These are phyloP conservation scores for Xylaria sp. DNA, from an alignment of 2,329 filamentous ascomycete genomes.

Conservation along the genomic window DNA sequence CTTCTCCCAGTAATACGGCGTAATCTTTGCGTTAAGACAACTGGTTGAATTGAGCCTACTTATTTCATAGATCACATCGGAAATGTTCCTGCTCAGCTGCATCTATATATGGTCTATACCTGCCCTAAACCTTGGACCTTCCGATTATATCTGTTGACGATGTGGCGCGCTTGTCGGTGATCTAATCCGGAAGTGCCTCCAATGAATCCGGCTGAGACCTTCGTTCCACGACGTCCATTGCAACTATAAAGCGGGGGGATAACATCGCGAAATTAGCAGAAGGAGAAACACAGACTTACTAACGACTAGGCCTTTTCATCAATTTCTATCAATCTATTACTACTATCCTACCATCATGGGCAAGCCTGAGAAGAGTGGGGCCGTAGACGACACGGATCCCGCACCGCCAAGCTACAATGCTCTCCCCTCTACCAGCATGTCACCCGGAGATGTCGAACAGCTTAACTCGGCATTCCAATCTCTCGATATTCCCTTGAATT, in stretches of 20 bases:
- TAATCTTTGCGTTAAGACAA: not conserved
- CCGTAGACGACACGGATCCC: conserved; percentile 9
- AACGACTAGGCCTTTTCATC: not conserved
- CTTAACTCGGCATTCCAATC: conserved; percentile 52
- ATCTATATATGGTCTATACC: too few species aligned
- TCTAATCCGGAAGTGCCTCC: conserved; percentile 23
- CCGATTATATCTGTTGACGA: not conserved
- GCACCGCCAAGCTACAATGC: conserved; percentile 40
- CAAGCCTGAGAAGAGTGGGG: conserved; percentile 17
- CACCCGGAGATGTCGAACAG: conserved; percentile 36
- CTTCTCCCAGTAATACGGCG: not conserved
- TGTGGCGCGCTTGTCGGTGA: conserved; percentile 25
- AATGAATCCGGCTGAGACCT: conserved; percentile 4
- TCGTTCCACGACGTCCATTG: not conserved
- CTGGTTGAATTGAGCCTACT: not conserved
- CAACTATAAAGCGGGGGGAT: conserved; percentile 21
- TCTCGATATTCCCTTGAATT: conserved; percentile 49
- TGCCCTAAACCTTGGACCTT: not conserved
- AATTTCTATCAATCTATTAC: not conserved
- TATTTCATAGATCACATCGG: not conserved
- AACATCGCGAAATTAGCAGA: not conserved
- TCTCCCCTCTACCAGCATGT: conserved; percentile 14
- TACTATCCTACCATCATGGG: conserved; percentile 16
- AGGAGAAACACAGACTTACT: not conserved
- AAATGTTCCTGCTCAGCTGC: too few species aligned